phyloP scores from a whole-genome alignment of 129 eudicot species.

The Heracleum sosnowskyi region DNA sequence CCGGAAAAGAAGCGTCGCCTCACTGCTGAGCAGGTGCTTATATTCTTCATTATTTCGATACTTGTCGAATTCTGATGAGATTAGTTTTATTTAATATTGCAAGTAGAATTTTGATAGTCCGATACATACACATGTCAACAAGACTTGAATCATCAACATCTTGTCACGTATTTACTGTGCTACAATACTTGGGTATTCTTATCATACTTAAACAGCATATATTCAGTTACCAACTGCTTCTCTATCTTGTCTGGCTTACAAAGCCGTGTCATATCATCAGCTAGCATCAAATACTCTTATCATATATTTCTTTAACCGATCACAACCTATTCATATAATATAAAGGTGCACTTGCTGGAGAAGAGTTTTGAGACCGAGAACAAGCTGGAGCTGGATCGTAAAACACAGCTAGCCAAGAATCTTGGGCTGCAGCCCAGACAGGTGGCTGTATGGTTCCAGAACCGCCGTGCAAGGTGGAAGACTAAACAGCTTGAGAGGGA shows the following conservation, averaged over 20 bases:
- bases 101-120: background rate
- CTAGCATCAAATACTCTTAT: background rate
- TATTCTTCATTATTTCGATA: background rate
- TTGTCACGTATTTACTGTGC: background rate
- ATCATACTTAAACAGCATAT: background rate
- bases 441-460: slow-evolving; percentile 98
- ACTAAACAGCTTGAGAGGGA: slow-evolving; percentile 84
- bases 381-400: slow-evolving; percentile 93
- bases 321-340: background rate
- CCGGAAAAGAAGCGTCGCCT: slow-evolving; percentile 91
- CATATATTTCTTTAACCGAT: background rate
- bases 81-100: background rate
- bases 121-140: background rate
- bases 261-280: background rate
- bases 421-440: slow-evolving; percentile 89
- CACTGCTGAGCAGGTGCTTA: slow-evolving; percentile 67
- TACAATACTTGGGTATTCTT: background rate
- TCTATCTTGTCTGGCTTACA: background rate
- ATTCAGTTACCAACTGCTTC: background rate
- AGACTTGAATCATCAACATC: background rate
- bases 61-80: background rate
- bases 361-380: slow-evolving; percentile 83
- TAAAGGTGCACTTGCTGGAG: slow-evolving; percentile 76
- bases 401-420: slow-evolving; percentile 74
- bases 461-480: slow-evolving; percentile 97